These are phyloP conservation scores for Cryptococcus jaspeensis DNA, from an alignment of 1,284 basidiomycete species.

Conservation along the genomic window DNA sequence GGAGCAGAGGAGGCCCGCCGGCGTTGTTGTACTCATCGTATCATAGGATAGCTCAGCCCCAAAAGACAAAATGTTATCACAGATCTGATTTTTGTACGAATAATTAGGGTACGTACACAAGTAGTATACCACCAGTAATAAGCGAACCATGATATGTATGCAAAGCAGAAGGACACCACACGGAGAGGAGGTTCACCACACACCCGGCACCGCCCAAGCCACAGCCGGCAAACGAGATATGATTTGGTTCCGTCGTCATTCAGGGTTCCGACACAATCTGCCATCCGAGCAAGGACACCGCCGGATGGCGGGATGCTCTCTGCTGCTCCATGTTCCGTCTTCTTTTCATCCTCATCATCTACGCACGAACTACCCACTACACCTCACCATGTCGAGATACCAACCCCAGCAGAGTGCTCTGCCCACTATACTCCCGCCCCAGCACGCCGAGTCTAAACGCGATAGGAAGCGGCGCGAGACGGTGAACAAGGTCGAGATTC, in stretches of 20 bases:
- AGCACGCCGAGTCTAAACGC: conserved; percentile 51
- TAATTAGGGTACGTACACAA: not conserved
- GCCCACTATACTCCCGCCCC: conserved; percentile 41
- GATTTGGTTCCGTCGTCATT: too few relatives aligned
- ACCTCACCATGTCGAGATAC: conserved; percentile 11
- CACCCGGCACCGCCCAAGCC: too few relatives aligned
- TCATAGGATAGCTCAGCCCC: too few relatives aligned
- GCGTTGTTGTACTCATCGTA: too few relatives aligned
- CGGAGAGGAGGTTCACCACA: too few relatives aligned
- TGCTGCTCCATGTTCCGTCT: not conserved
- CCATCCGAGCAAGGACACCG: too few relatives aligned
- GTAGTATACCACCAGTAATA: not conserved
- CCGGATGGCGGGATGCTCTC: not conserved
- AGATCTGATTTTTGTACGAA: too few relatives aligned
- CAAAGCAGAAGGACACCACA: not conserved
- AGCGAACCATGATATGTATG: not conserved
- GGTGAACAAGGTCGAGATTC: conserved; percentile 54
- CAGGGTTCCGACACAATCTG: too few relatives aligned
- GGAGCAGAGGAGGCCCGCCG: too few relatives aligned
- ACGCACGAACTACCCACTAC: not conserved
- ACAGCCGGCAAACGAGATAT: not conserved
- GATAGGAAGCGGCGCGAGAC: conserved; percentile 56
- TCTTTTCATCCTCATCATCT: not conserved
- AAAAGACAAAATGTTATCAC: too few relatives aligned
- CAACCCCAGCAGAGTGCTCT: conserved; percentile 10